Evolutionary conservation across 2,329 filamentous ascomycete species (phyloP).

Genomic region (Zopfia rhizophila): DNA sequence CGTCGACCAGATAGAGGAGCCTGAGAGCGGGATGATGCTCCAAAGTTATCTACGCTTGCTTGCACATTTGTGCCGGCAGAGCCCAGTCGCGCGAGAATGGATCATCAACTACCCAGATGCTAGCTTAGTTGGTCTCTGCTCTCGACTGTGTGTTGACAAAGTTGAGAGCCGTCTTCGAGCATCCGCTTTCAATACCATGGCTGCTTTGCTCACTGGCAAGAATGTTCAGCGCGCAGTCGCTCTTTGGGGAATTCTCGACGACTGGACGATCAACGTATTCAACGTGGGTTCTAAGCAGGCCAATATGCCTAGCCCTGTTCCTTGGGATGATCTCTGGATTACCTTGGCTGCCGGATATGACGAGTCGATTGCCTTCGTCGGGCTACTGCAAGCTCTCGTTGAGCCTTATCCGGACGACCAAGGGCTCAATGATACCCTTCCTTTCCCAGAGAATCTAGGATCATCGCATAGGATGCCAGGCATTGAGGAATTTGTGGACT

Average conservation of each 20-base stretch:
- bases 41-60: conserved; percentile 92
- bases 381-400: conserved; percentile 77
- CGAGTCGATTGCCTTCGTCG: conserved; percentile 84
- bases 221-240: conserved; percentile 71
- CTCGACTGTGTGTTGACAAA: conserved; percentile 80
- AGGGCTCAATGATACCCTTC: conserved; percentile 76
- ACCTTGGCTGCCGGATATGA: conserved; percentile 83
- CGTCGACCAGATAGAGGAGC: conserved; percentile 75
- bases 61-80: conserved; percentile 81
- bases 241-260: conserved; percentile 84
- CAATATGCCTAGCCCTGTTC: conserved; percentile 31
- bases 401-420: conserved; percentile 70
- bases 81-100: conserved; percentile 76
- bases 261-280: conserved; percentile 69
- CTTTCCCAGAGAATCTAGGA: conserved; percentile 88
- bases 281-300: conserved; percentile 44
- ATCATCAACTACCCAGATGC: conserved; percentile 75
- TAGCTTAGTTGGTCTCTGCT: conserved; percentile 77
- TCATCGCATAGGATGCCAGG: conserved; percentile 81
- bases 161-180: conserved; percentile 82
- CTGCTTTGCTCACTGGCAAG: conserved; percentile 80
- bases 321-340: conserved; percentile 67
- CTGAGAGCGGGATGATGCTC: conserved; percentile 95
- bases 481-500: conserved; percentile 93
- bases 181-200: conserved; percentile 82